Evolutionary conservation across 2,329 filamentous ascomycete genomes (phyloP), one percentile per base, ranked within the genome.

Genomic region (Hymenoscyphus infarciens): DNA sequence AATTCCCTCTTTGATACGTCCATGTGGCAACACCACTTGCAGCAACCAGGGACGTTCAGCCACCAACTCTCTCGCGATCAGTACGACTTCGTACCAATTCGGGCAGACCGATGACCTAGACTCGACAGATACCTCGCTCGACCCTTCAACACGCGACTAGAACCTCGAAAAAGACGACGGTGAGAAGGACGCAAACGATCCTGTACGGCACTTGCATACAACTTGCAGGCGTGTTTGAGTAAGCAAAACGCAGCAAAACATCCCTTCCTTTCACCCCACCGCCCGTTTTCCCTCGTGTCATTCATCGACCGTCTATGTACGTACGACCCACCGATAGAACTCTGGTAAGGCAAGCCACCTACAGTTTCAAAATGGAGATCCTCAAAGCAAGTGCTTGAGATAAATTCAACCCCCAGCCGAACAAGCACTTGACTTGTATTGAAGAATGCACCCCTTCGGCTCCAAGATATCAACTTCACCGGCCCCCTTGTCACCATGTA

Each of bases 51-150:
- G 45, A 52, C 45, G 3, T 52, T 52, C 45, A 52, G 45, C 45
- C 45, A 52, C 19, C 45, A 52, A 25, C 45, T 52, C 19, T 11
- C 45, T 52, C 45, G 19, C 22, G 10, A 13, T 10, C 19, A 25
- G 10, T 13, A 22, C 19, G 19, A 11, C 10, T 22, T 13, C 45
- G 45, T 22, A 52, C 45, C 19, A 25, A 52, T 52, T 15, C 45
- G 45, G 45, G 45, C 8, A 25, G 45, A 52, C 45, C 45, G 45
- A 52, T 52, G 45, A 52, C 45, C 45, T 52, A 52, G 45, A 52
- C 45, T 52, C 45, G 45, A 22, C 45, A 52, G 11, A 42, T 13
- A 22, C 25, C 45, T 38, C 45, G n/a, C 45, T 38, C 45, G n/a
- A 25, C 19, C 25, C 45, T 52, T 13, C 42, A 49, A 49, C 42